Conservation (phyloP, 352 stramenopile species). For the Globisporangium nodosum region DNA sequence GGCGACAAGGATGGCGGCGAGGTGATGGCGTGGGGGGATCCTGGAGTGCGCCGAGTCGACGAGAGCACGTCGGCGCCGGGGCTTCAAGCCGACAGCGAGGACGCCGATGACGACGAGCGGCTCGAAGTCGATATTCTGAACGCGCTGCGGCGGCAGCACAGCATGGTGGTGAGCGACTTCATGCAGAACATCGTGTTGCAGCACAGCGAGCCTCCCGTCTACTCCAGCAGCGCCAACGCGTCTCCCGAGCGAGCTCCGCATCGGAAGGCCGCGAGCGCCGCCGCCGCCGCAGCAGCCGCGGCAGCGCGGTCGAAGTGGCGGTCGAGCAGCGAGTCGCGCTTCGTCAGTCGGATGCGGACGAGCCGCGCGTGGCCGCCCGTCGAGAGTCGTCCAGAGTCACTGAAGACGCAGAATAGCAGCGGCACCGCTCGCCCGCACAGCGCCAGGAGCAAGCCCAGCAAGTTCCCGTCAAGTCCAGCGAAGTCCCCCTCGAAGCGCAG, state of each 20-base stretch:
- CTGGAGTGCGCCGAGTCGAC: too few species aligned
- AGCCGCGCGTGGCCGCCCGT: conserved; percentile 5
- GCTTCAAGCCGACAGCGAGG: conserved; percentile 5
- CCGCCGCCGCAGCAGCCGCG: background rate
- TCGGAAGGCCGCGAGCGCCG: background rate
- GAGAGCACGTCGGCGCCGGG: background rate
- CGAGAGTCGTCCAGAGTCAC: background rate
- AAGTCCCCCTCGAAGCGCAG: background rate
- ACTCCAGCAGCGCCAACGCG: background rate
- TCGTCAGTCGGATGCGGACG: conserved; percentile 11
- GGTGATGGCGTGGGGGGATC: too few species aligned
- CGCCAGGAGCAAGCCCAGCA: background rate
- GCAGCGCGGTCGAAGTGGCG: background rate
- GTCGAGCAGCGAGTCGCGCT: conserved; percentile 8
- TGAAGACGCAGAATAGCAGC: background rate
- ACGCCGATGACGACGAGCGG: conserved; percentile 9
- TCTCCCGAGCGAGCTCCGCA: background rate
- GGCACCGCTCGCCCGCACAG: background rate
- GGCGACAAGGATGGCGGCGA: background rate
- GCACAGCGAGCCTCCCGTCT: conserved; percentile 13
- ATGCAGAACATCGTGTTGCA: conserved; percentile 39
- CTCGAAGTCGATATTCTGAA: conserved; percentile 19
- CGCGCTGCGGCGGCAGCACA: conserved; percentile 45
- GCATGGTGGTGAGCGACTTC: conserved; percentile 48
- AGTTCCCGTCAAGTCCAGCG: background rate